Evolutionary conservation across 2,329 filamentous ascomycete genomes (phyloP).

Genomic region (Venturiaceae sp.): DNA sequence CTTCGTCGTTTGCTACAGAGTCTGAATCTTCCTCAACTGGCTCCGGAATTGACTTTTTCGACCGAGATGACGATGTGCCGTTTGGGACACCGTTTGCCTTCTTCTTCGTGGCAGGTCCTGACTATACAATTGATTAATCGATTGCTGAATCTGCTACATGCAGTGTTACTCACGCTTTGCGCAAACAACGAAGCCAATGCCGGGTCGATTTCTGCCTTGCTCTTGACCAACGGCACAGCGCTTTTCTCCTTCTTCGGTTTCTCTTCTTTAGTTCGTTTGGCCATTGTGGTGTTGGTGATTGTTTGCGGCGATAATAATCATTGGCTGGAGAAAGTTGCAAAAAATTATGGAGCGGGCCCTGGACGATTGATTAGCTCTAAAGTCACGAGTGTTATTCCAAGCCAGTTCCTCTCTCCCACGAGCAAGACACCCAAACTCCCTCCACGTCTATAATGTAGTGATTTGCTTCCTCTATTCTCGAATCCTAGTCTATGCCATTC

Average conservation of each 20-base stretch:
- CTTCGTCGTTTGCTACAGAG: conserved; percentile 33
- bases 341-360: not conserved
- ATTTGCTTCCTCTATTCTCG: not conserved
- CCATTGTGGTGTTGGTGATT: conserved; percentile 15
- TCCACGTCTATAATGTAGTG: not conserved
- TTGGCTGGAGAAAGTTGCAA: not conserved
- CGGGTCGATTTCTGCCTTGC: conserved; percentile 30
- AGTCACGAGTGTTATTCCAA: not conserved
- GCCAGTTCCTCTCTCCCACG: not conserved
- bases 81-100: not conserved
- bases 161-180: conserved; percentile 20
- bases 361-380: not conserved
- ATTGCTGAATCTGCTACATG: not conserved
- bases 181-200: conserved; percentile 38
- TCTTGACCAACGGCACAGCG: conserved; percentile 18
- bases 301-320: not conserved
- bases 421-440: not conserved
- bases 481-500: not conserved
- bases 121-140: not conserved
- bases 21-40: conserved; percentile 5
- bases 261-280: conserved; percentile 14
- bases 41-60: not conserved
- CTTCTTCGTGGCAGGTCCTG: not conserved
- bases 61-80: not conserved
- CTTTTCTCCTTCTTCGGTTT: not conserved